Evolutionary conservation across 192 early-diverging fungal genomes (phyloP), one percentile per base, ranked within the genome.

Genomic region (Allomyces macrogynus): DNA sequence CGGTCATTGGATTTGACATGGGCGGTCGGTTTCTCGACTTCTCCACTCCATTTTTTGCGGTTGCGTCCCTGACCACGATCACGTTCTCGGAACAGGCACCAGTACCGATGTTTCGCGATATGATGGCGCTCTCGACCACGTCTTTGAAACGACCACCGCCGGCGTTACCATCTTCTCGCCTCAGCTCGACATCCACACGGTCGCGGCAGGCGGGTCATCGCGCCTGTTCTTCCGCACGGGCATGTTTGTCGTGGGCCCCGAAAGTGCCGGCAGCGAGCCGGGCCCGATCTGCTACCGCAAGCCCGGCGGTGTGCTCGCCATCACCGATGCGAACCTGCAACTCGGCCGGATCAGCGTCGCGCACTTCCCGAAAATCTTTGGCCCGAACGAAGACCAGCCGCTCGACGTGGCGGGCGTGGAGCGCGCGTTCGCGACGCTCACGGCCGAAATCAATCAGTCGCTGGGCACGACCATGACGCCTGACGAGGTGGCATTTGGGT

Each of bases 1-100:
- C 89, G 0, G 85, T 95, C 18, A 91, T 98, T 68, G 95, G 93
- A 5, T 98, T 98, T 68, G 95, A 96, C 75, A 96, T 95, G 95
- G 92, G 92, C 25, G 92, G 90, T 20, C 87, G 84, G n/a, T n/a
- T n/a, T n/a, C n/a, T n/a, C n/a, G n/a, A n/a, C n/a, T n/a, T n/a
- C n/a, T n/a, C n/a, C n/a, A n/a, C n/a, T n/a, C n/a, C n/a, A n/a
- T n/a, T n/a, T n/a, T n/a, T n/a, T n/a, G n/a, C n/a, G n/a, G n/a
- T 26, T 3, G 3, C 22, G 27, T 23, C 1, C 23, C 64, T 23
- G 24, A 40, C 10, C 22, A 22, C 66, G 18, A 23, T 27, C 61
- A 24, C 22, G 0, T 10, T n/a, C n/a, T 2, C 23, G 1, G 40
- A 64, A 61, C 63, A 69, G 65, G 75, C 14, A 78, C 75, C 14